phyloP scores from a whole-genome alignment of 768 basidiomycete species.

The Lactarius indigo region DNA sequence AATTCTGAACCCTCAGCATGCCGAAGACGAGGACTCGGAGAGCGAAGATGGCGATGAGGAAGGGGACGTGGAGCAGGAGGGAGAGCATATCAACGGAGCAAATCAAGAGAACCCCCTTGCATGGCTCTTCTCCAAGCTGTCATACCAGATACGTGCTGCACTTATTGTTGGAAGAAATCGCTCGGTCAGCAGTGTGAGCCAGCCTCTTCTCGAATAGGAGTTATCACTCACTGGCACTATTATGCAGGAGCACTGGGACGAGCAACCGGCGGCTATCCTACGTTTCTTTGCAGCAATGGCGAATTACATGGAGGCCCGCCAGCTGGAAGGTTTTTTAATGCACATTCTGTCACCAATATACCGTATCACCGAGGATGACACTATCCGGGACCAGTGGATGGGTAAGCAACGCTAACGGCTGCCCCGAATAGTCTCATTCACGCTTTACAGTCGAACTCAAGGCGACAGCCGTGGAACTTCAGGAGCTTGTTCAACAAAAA shows the following conservation, averaged over 20 bases:
- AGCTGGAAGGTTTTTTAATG: constrained; percentile 66
- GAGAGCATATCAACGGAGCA: neutral
- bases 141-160: constrained; percentile 78
- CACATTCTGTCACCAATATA: constrained; percentile 87
- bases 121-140: constrained; percentile 94
- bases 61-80: constrained; percentile 14
- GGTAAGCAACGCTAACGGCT: constrained; percentile 43
- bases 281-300: constrained; percentile 95
- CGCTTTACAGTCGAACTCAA: constrained; percentile 70
- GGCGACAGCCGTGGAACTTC: constrained; percentile 73
- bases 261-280: constrained; percentile 74
- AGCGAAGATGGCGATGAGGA: constrained; percentile 30
- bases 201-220: neutral
- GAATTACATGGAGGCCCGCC: constrained; percentile 56
- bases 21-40: constrained; percentile 30
- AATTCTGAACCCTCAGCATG: constrained; percentile 25
- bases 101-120: constrained; percentile 54
- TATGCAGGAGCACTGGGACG: constrained; percentile 72
- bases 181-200: constrained; percentile 43
- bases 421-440: neutral
- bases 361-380: constrained; percentile 84
- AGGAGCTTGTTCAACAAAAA: constrained; percentile 82
- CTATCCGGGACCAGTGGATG: constrained; percentile 72
- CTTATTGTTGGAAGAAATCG: constrained; percentile 66
- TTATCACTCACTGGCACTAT: neutral